A percentile compares a stretch with the other conserved stretches of the same genome.
phyloP scores from a whole-genome alignment of 1,139 yeast genomes.

The Hemisphaericaspora lyxosophila region DNA sequence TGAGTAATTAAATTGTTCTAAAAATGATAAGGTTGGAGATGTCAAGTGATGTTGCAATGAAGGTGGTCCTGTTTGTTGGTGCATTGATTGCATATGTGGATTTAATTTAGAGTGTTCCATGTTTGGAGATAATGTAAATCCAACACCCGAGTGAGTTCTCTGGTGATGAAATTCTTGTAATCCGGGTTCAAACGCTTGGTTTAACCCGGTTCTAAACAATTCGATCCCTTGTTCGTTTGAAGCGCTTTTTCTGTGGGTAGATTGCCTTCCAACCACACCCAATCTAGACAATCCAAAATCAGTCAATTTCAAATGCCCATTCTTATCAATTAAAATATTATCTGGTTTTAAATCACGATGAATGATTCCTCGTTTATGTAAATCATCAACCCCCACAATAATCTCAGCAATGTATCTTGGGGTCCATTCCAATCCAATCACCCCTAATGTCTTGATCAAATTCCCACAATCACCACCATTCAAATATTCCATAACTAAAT shows the following conservation, averaged over 20 bases:
- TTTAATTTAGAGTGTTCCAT: slow-evolving; percentile 31
- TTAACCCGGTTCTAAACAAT: slow-evolving; percentile 34
- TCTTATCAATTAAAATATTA: slow-evolving; percentile 78
- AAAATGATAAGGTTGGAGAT: slow-evolving; percentile 13
- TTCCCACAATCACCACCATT: slow-evolving; percentile 97
- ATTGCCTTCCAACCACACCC: slow-evolving; percentile 85
- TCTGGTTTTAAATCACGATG: slow-evolving; percentile 97
- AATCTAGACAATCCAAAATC: slow-evolving; percentile 93
- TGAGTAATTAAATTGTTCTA: slow-evolving; percentile 11
- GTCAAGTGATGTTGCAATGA: slow-evolving; percentile 7
- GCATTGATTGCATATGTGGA: slow-evolving; percentile 8
- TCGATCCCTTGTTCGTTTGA: slow-evolving; percentile 48
- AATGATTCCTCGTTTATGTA: slow-evolving; percentile 84
- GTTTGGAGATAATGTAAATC: slow-evolving; percentile 50
- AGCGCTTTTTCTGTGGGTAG: slow-evolving; percentile 44
- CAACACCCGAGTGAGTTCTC: slow-evolving; percentile 42
- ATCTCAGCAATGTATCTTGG: slow-evolving; percentile 86
- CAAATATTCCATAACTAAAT: slow-evolving; percentile 92
- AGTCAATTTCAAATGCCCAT: slow-evolving; percentile 88
- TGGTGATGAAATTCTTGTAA: slow-evolving; percentile 30
- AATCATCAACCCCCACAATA: slow-evolving; percentile 83
- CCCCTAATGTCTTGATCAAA: slow-evolving; percentile 74
- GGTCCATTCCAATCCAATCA: slow-evolving; percentile 85
- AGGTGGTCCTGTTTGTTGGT: slow-evolving; percentile 6
- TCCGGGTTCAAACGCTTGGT: slow-evolving; percentile 32